Conservation (phyloP, 768 basidiomycete genomes). For the Tubosaeta sp. region DNA sequence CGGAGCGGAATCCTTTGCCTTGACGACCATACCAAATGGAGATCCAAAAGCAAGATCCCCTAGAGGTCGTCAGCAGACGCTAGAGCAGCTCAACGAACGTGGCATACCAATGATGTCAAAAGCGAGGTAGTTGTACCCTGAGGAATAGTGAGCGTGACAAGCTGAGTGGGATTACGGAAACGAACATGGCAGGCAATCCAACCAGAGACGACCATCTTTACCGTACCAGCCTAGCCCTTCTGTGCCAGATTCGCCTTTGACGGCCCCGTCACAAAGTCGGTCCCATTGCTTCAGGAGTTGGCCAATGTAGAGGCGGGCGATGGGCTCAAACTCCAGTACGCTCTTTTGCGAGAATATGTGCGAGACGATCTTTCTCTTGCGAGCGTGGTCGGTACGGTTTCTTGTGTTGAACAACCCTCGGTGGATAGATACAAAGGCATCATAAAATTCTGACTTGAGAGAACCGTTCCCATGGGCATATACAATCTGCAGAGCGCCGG, state of each 20-base stretch:
- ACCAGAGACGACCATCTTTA: slow-evolving; percentile 59
- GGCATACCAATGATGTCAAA: slow-evolving; percentile 69
- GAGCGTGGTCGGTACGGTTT: slow-evolving; percentile 70
- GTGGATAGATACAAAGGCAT: slow-evolving; percentile 71
- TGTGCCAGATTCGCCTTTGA: slow-evolving; percentile 50
- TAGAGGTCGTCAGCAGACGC: slow-evolving; percentile 5
- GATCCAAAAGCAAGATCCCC: slow-evolving; percentile 80
- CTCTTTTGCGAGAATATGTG: slow-evolving; percentile 83
- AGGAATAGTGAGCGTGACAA: slow-evolving; percentile 7
- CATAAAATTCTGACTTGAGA: slow-evolving; percentile 74
- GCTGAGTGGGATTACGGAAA: background rate
- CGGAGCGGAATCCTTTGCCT: slow-evolving; percentile 67
- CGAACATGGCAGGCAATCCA: slow-evolving; percentile 72
- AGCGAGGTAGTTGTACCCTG: slow-evolving; percentile 59
- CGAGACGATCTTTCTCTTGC: slow-evolving; percentile 89
- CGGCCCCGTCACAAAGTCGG: slow-evolving; percentile 50
- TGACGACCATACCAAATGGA: slow-evolving; percentile 84
- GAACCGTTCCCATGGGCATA: slow-evolving; percentile 87
- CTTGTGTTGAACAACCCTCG: slow-evolving; percentile 78
- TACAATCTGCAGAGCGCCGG: slow-evolving; percentile 67
- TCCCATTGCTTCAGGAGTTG: slow-evolving; percentile 75
- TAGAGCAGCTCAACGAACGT: background rate
- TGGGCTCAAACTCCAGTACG: slow-evolving; percentile 82
- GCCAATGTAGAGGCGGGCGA: slow-evolving; percentile 57
- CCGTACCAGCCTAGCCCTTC: slow-evolving; percentile 68